phyloP scores from a whole-genome alignment of 768 basidiomycete genomes.

The Aureoboletus auriporus region DNA sequence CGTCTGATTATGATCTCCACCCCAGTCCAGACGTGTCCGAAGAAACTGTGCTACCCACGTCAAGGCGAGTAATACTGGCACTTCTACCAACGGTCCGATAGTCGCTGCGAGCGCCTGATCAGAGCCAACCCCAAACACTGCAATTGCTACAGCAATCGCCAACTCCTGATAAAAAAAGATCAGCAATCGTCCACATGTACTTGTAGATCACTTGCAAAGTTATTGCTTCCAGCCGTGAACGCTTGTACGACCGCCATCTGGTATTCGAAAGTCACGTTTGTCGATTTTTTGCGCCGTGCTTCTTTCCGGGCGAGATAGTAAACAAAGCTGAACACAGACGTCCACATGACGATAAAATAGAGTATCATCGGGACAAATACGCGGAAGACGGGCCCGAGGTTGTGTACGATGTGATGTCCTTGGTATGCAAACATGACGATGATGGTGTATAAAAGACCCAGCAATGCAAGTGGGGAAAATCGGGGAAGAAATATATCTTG shows the following conservation, averaged over 20 bases:
- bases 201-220: slow-evolving; percentile 47
- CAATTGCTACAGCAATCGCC: slow-evolving; percentile 78
- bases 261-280: slow-evolving; percentile 41
- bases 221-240: slow-evolving; percentile 79
- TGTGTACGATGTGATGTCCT: slow-evolving; percentile 64
- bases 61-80: slow-evolving; percentile 68
- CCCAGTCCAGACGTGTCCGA: slow-evolving; percentile 40
- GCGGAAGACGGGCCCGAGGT: slow-evolving; percentile 74
- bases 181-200: neutral
- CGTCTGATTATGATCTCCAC: neutral
- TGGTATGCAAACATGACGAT: slow-evolving; percentile 72
- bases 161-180: slow-evolving; percentile 49
- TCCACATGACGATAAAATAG: slow-evolving; percentile 81
- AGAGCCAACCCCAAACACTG: slow-evolving; percentile 72
- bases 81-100: slow-evolving; percentile 73
- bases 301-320: slow-evolving; percentile 43
- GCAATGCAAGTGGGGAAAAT: slow-evolving; percentile 64
- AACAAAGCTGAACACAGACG: slow-evolving; percentile 52
- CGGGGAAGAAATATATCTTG: slow-evolving; percentile 57
- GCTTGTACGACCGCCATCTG: slow-evolving; percentile 73
- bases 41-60: slow-evolving; percentile 61
- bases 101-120: slow-evolving; percentile 81
- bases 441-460: slow-evolving; percentile 81
- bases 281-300: slow-evolving; percentile 4
- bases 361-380: slow-evolving; percentile 76